phyloP scores from a whole-genome alignment of 352 stramenopile species.

The Phytophthora cryptogea region DNA sequence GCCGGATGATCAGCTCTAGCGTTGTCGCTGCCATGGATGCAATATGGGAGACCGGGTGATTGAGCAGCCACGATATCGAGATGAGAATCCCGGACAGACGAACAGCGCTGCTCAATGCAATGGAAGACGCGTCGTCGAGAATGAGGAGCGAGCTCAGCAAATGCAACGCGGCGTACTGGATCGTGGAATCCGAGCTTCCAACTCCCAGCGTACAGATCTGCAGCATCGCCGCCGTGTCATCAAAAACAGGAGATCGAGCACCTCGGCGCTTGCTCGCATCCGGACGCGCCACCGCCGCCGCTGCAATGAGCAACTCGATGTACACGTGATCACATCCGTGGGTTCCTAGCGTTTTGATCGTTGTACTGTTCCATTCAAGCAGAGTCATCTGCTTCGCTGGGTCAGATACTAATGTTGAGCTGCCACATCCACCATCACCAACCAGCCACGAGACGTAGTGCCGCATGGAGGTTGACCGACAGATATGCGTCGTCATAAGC shows the following conservation, averaged over 20 bases:
- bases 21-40: slow-evolving; percentile 23
- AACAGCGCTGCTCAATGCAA: slow-evolving; percentile 31
- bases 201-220: slow-evolving; percentile 27
- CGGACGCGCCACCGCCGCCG: slow-evolving; percentile 10
- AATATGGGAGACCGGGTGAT: slow-evolving; percentile 25
- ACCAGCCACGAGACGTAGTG: slow-evolving; percentile 24
- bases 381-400: not conserved
- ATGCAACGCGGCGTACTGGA: slow-evolving; percentile 25
- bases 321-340: slow-evolving; percentile 17
- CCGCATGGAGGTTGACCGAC: slow-evolving; percentile 19
- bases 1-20: slow-evolving; percentile 17
- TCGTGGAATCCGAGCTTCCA: slow-evolving; percentile 5
- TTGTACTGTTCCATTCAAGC: not conserved
- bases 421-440: not conserved
- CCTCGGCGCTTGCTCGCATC: slow-evolving; percentile 13
- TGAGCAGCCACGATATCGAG: slow-evolving; percentile 44
- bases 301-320: slow-evolving; percentile 25
- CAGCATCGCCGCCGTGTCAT: slow-evolving; percentile 29
- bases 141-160: slow-evolving; percentile 30
- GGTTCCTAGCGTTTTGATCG: not conserved
- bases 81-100: slow-evolving; percentile 46
- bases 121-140: slow-evolving; percentile 15
- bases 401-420: not conserved
- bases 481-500: slow-evolving; percentile 30
- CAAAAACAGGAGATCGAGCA: slow-evolving; percentile 21